A percentile compares a stretch with the other conserved stretches of the same genome.
Conservation (phyloP, 257 asterid species). For the Cruciata laevipes region DNA sequence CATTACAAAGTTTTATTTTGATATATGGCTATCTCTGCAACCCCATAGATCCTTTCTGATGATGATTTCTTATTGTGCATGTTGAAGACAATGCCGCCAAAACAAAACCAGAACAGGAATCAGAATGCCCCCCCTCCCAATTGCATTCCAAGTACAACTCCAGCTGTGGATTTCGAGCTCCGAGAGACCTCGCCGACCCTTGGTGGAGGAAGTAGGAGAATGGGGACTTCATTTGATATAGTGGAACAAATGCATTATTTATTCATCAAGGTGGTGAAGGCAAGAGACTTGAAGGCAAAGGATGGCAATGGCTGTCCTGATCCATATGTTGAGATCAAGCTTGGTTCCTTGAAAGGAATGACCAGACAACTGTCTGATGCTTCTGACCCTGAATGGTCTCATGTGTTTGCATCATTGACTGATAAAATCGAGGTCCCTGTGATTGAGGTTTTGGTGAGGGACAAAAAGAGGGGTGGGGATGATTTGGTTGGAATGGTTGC, state of each 20-base stretch:
- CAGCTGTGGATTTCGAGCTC: conserved; percentile 50
- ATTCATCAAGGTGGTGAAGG: conserved; percentile 62
- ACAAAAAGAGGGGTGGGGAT: conserved; percentile 44
- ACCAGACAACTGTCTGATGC: conserved; percentile 37
- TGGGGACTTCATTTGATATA: conserved; percentile 66
- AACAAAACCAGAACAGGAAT: conserved; percentile 21
- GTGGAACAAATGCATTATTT: conserved; percentile 89
- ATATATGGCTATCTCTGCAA: neutral
- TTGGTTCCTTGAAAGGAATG: conserved; percentile 51
- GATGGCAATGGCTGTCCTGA: conserved; percentile 33
- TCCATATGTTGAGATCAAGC: conserved; percentile 60
- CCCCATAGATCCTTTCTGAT: neutral
- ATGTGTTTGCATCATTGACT: conserved; percentile 51
- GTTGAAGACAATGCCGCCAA: conserved; percentile 27
- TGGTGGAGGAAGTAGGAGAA: conserved; percentile 68
- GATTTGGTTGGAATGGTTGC: conserved; percentile 47
- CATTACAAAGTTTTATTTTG: neutral
- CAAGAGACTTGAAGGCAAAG: conserved; percentile 42
- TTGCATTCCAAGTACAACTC: conserved; percentile 22
- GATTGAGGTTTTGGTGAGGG: conserved; percentile 56
- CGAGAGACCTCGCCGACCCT: conserved; percentile 75
- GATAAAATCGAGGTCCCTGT: conserved; percentile 49
- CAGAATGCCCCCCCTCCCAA: conserved; percentile 24
- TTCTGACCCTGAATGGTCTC: conserved; percentile 74
- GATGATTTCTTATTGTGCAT: neutral